Evolutionary conservation across 1,284 basidiomycete species (phyloP), one percentile per base, ranked within the genome.

Genomic region (Trichosporon coremiiforme): DNA sequence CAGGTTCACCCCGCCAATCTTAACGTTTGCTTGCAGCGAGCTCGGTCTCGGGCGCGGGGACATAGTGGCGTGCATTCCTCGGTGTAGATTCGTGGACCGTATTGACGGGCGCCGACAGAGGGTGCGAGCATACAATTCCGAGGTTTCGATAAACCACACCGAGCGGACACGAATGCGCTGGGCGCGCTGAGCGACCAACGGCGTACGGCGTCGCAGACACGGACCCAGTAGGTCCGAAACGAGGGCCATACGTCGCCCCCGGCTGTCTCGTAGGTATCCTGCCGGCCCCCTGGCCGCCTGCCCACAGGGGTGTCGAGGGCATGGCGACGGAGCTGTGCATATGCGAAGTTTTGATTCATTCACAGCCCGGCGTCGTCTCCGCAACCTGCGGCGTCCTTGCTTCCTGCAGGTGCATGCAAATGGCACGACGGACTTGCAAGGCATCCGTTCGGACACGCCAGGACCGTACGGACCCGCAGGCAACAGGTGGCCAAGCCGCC

Each of bases 331-430:
- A 22, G 47, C 47, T 53, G 47, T 53, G 47, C 47, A 53, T 7
- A 22, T 20, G 47, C n/a, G 8, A 1, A 6, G 20, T 20, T 22
- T 53, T 20, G 47, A 53, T 22, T 20, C 47, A 53, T 22, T 53
- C 47, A 53, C n/a, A 53, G 47, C 6, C 47, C 47, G 47, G 45
- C 45, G 45, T 47, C 45, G 45, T 47, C 45, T 20, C 45, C 45
- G 45, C 15, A 10, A 4, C 45, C 45, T 47, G 45, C 36, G 36
- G 36, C 36, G 8, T 38, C 36, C 36, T 8, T 7, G 2, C 6
- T 17, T n/a, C 45, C 47, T 53, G 20, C 47, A 22, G 47, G 47
- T 22, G 47, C 47, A 53, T 53, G n/a, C n/a, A 22, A 3, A 17
- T 20, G 20, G 47, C 9, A 9, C 47, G 20, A 12, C 47, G 47